A percentile compares a stretch with the other conserved stretches of the same genome.
phyloP scores from a whole-genome alignment of 148 eudicot species.

The Rhododendron mucronatum region DNA sequence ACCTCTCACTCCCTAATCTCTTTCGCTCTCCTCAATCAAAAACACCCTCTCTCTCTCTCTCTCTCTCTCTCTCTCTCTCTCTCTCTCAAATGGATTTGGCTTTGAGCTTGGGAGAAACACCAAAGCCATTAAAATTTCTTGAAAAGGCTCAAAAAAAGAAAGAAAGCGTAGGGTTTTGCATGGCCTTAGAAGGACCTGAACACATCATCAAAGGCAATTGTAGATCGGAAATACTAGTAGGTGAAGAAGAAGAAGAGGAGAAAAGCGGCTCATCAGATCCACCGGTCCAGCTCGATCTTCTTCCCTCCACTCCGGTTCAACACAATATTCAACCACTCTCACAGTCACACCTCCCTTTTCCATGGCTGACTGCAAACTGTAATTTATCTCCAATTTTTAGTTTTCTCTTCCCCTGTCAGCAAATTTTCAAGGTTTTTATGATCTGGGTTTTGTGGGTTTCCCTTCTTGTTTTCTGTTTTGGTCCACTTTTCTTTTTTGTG shows the following conservation, averaged over 20 bases:
- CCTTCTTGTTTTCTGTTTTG: not conserved
- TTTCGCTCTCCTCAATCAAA: not conserved
- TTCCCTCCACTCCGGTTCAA: slow-evolving; percentile 38
- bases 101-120: slow-evolving; percentile 38
- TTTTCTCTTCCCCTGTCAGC: not conserved
- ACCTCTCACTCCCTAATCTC: not conserved
- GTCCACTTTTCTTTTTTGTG: too few species aligned
- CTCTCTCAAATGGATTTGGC: slow-evolving; percentile 39
- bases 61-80: not conserved
- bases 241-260: not conserved
- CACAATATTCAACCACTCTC: slow-evolving; percentile 17
- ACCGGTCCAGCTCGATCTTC: slow-evolving; percentile 43
- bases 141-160: slow-evolving; percentile 15
- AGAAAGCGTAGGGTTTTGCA: slow-evolving; percentile 38
- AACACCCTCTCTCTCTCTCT: not conserved
- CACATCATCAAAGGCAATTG: not conserved
- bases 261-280: slow-evolving; percentile 26
- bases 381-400: not conserved
- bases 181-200: slow-evolving; percentile 20
- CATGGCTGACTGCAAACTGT: slow-evolving; percentile 31
- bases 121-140: slow-evolving; percentile 25
- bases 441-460: not conserved
- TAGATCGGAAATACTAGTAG: not conserved
- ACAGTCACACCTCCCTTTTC: slow-evolving; percentile 13
- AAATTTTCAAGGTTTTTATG: not conserved